Conservation (phyloP, 2,329 filamentous ascomycete species). For the Colletotrichum orchidophilum region DNA sequence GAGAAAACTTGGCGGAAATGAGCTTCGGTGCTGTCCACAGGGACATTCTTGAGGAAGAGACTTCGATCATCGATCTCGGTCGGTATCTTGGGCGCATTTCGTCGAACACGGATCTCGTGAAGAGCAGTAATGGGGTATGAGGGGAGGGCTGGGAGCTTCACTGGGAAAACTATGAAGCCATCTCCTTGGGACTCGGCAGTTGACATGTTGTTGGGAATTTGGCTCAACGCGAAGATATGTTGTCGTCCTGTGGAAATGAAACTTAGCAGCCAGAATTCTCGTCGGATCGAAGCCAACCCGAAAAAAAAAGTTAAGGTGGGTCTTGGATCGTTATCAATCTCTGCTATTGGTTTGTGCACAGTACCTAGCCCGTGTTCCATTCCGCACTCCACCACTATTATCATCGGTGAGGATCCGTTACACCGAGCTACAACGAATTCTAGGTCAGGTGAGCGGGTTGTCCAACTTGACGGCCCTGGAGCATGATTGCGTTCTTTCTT, state of each 20-base stretch:
- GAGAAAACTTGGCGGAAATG: slow-evolving; percentile 82
- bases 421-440: too few relatives aligned
- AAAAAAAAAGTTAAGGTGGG: slow-evolving; percentile 14
- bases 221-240: not conserved
- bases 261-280: slow-evolving; percentile 13
- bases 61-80: slow-evolving; percentile 79
- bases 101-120: slow-evolving; percentile 89
- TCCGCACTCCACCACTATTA: not conserved
- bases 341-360: not conserved
- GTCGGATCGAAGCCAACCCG: not conserved
- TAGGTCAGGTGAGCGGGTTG: not conserved
- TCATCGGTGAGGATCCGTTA: not conserved
- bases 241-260: slow-evolving; percentile 12
- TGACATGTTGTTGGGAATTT: slow-evolving; percentile 39
- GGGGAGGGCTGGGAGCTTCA: slow-evolving; percentile 71
- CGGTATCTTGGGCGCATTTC: slow-evolving; percentile 81
- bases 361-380: not conserved
- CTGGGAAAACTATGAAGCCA: slow-evolving; percentile 75
- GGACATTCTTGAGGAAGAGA: slow-evolving; percentile 91
- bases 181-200: slow-evolving; percentile 40
- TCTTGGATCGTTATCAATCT: not conserved
- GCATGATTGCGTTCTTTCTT: too few relatives aligned
- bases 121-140: slow-evolving; percentile 70
- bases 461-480: too few relatives aligned
- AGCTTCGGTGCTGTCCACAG: slow-evolving; percentile 80